A percentile compares a stretch with the other conserved stretches of the same genome.
Conservation (phyloP, 176 grass and related monocot species). For the Oropetium thomaeum region DNA sequence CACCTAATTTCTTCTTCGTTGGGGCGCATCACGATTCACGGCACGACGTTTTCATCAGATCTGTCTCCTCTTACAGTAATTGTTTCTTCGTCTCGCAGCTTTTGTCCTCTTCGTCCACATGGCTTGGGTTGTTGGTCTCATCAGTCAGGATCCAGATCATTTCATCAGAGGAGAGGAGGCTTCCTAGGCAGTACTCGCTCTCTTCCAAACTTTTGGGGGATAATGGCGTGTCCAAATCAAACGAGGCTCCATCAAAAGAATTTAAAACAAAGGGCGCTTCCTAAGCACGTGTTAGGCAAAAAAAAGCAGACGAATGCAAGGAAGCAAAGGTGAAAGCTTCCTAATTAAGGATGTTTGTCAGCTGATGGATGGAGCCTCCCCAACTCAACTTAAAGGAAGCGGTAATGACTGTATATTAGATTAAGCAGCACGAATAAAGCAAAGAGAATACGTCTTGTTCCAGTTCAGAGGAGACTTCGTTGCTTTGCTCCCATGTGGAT, state of each 20-base stretch:
- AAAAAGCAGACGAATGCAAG: neutral
- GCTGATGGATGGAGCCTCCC: neutral
- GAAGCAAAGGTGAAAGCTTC: constrained; percentile 17
- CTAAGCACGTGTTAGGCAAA: constrained; percentile 2
- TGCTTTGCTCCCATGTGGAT: neutral
- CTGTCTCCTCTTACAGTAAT: neutral
- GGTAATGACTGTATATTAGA: neutral
- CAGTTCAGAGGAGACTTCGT: neutral
- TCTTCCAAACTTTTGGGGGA: constrained; percentile 1
- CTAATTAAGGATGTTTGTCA: neutral
- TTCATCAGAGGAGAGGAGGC: neutral
- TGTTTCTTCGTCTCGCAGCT: neutral
- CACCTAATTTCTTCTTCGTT: too few relatives aligned
- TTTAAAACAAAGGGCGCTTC: constrained; percentile 33
- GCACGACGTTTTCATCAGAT: neutral
- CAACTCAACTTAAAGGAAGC: neutral
- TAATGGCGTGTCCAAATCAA: neutral
- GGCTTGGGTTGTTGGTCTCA: too few relatives aligned
- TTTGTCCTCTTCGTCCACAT: neutral
- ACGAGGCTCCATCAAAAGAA: neutral
- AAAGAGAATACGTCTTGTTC: neutral
- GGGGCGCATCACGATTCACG: too few relatives aligned
- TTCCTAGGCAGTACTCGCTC: neutral
- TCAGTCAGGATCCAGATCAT: too few relatives aligned
- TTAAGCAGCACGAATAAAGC: neutral